Percentiles rank a stretch among this genome's conserved stretches.
Conservation (phyloP, 139 green algal species). For the Closterium sp. region DNA sequence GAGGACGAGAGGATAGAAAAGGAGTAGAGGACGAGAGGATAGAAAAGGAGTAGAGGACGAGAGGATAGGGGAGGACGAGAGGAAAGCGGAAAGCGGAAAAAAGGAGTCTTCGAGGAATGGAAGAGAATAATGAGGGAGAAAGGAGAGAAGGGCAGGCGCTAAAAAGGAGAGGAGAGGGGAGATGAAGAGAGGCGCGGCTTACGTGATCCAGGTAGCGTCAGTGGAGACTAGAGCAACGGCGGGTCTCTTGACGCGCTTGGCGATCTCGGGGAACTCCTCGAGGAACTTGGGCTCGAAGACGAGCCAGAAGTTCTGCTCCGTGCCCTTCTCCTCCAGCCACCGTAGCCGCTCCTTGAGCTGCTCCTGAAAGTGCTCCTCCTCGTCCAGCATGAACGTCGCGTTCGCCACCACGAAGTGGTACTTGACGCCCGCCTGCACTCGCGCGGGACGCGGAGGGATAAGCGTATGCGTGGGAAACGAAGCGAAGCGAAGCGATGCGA, state of each 20-base stretch:
- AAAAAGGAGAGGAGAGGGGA: neutral
- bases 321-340: conserved; percentile 31
- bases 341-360: conserved; percentile 39
- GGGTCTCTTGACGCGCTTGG: conserved; percentile 33
- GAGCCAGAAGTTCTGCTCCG: conserved; percentile 52
- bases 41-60: too few relatives aligned
- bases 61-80: too few relatives aligned
- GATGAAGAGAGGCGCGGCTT: neutral
- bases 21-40: too few relatives aligned
- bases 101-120: too few relatives aligned
- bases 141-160: too few relatives aligned
- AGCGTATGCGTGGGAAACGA: neutral
- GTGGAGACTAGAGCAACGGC: conserved; percentile 44
- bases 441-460: neutral
- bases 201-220: conserved; percentile 48
- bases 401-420: conserved; percentile 55
- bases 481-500: too few relatives aligned
- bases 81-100: too few relatives aligned
- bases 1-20: too few relatives aligned
- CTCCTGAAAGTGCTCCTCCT: conserved; percentile 56
- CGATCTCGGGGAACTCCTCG: conserved; percentile 37
- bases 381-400: conserved; percentile 54
- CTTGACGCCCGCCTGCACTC: neutral
- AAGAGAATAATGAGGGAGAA: too few relatives aligned
- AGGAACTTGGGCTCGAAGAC: conserved; percentile 53